A percentile compares a stretch with the other conserved stretches of the same genome.
phyloP scores from a whole-genome alignment of 2,329 filamentous ascomycete species.

The Teratosphaeria viscida region DNA sequence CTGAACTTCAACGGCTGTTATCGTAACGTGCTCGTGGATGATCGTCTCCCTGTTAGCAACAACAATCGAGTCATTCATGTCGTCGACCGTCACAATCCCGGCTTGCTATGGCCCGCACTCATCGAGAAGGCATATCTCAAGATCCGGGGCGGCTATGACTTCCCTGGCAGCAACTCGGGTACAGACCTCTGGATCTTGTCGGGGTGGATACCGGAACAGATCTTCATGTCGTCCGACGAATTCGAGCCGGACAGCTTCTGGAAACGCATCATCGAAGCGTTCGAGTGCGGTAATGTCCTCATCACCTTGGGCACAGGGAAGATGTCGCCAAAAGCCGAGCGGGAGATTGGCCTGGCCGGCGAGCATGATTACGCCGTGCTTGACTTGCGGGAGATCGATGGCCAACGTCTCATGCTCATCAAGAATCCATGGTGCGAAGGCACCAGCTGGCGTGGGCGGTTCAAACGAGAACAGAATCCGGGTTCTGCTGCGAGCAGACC shows the following conservation, averaged over 20 bases:
- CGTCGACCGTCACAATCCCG: conserved; percentile 70
- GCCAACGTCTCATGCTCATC: conserved; percentile 61
- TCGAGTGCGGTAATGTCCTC: conserved; percentile 68
- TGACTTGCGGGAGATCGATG: conserved; percentile 57
- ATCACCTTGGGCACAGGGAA: conserved; percentile 84
- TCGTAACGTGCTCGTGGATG: conserved; percentile 78
- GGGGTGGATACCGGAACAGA: conserved; percentile 93
- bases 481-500: not conserved
- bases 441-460: conserved; percentile 55
- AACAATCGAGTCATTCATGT: conserved; percentile 73
- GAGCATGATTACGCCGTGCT: conserved; percentile 93
- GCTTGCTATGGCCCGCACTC: conserved; percentile 81
- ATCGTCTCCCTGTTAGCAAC: conserved; percentile 69
- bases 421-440: conserved; percentile 96
- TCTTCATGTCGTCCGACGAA: conserved; percentile 82
- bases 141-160: conserved; percentile 90
- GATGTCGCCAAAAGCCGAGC: conserved; percentile 66
- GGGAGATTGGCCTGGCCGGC: conserved; percentile 68
- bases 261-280: conserved; percentile 64
- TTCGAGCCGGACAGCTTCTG: conserved; percentile 67
- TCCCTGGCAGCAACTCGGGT: conserved; percentile 92
- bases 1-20: conserved; percentile 94
- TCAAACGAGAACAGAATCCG: conserved; percentile 18
- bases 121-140: conserved; percentile 96
- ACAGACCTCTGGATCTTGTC: conserved; percentile 89